Evolutionary conservation across 495 filamentous ascomycete species (phyloP), one percentile per base, ranked within the genome.

Genomic region (Podospora australis): DNA sequence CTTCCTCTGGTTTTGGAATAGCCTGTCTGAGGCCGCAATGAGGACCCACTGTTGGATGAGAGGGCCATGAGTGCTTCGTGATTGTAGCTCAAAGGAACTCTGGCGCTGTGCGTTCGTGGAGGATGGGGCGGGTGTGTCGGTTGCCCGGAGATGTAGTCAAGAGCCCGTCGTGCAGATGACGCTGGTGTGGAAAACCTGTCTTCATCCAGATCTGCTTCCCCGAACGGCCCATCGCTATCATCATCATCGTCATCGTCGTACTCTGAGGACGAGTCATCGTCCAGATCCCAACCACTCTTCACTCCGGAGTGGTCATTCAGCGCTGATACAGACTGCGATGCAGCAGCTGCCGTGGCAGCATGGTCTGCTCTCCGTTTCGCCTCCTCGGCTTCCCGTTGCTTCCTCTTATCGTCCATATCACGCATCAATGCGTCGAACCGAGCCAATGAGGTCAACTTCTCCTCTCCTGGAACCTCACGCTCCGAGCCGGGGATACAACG

Each of bases 381-480:
- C 38, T 63, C 64, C 6, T 59, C 59, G 7, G 57, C 59, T 16
- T 67, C 53, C 6, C 55, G 54, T n/a, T 50, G 58, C 54, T 44
- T 65, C 39, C 65, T 65, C 35, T 66, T 72, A 50, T 71, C 68
- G 8, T 81, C 78, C 23, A 63, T 59, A 46, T 79, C 74, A 16
- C 66, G 54, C 78, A 81, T 81, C 39, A 81, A 52, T 3, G 78
- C 77, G 43, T 81, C 78, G 30, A 81, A 81, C 10, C 76, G 68
- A 14, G 76, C 78, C 30, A 81, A 58, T 1, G 75, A 79, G 46
- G 68, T 79, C 17, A 79, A 64, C 50, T 77, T 78, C 55, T 77
- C 75, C 35, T 78, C 73, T 28, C 72, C 73, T 5, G 71, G 67
- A 13, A 68, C 29, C 20, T 69, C 64, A 13, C 55, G 58, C 11